Conservation (phyloP, 2,329 filamentous ascomycete genomes). For the Colletotrichum plurivorum region DNA sequence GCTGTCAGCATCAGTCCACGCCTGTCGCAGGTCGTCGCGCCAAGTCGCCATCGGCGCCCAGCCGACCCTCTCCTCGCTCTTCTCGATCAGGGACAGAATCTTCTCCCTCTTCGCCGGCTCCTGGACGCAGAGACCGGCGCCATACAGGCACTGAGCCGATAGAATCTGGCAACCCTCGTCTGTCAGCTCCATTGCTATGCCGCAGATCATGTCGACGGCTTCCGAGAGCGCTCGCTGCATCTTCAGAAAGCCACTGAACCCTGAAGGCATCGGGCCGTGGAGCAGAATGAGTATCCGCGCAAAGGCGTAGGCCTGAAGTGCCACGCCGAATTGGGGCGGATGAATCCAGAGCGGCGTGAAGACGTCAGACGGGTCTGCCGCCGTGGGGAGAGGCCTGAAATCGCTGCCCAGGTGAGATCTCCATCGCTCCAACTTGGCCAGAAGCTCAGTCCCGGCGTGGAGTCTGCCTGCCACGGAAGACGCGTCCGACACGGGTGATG, state of each 20-base stretch:
- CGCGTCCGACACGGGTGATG: conserved; percentile 25
- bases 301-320: conserved; percentile 66
- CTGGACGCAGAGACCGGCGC: conserved; percentile 57
- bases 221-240: conserved; percentile 45
- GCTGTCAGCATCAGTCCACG: conserved; percentile 47
- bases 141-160: conserved; percentile 60
- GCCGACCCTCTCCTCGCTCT: conserved; percentile 52
- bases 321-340: conserved; percentile 61
- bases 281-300: conserved; percentile 63
- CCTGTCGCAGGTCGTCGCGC: conserved; percentile 49
- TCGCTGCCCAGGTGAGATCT: conserved; percentile 51
- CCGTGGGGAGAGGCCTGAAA: conserved; percentile 56
- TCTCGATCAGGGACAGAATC: conserved; percentile 53
- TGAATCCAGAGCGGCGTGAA: conserved; percentile 66
- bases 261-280: conserved; percentile 43
- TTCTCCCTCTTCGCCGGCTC: conserved; percentile 52
- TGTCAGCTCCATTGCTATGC: conserved; percentile 61
- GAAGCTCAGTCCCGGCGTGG: conserved; percentile 42
- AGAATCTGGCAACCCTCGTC: conserved; percentile 58
- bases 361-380: conserved; percentile 43
- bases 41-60: conserved; percentile 55
- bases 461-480: conserved; percentile 32
- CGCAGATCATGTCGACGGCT: conserved; percentile 55
- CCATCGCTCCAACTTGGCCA: conserved; percentile 50
- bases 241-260: conserved; percentile 59